Conservation (phyloP, 345 rosid genomes). For the Limnanthes douglasii region DNA sequence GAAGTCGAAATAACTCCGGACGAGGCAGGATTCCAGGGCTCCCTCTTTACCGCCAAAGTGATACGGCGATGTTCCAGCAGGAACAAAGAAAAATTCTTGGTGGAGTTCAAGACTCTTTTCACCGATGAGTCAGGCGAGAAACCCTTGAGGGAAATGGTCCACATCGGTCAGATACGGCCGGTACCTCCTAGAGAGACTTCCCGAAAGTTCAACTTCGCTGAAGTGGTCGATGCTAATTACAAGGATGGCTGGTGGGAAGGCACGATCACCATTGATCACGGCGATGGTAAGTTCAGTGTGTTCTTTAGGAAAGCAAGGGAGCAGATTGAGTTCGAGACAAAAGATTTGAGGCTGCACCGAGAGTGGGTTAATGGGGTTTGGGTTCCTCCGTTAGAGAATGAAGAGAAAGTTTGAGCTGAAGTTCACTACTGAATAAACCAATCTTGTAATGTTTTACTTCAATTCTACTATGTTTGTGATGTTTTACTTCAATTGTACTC, state of each 20-base stretch:
- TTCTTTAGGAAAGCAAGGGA: slow-evolving; percentile 29
- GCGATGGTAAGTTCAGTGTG: slow-evolving; percentile 16
- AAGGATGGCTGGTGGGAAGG: slow-evolving; percentile 76
- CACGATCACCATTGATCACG: slow-evolving; percentile 14
- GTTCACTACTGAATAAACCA: no score
- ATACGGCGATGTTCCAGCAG: slow-evolving; percentile 15
- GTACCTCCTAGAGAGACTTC: slow-evolving; percentile 17
- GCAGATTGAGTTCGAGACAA: slow-evolving; percentile 22
- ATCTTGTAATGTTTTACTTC: no score
- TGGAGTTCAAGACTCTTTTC: slow-evolving; percentile 33
- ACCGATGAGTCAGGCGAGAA: slow-evolving; percentile 28
- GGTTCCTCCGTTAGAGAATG: no score
- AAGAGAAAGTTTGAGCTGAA: no score
- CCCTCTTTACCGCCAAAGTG: slow-evolving; percentile 43
- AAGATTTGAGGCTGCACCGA: slow-evolving; percentile 42
- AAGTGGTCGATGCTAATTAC: slow-evolving; percentile 43
- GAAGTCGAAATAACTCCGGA: slow-evolving; percentile 51
- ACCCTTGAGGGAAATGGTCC: slow-evolving; percentile 31
- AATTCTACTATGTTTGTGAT: no score
- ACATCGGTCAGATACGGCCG: slow-evolving; percentile 29
- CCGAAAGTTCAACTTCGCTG: slow-evolving; percentile 18
- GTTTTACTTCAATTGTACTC: no score
- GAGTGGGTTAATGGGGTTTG: slow-evolving; percentile 49
- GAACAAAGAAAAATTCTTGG: slow-evolving; percentile 19
- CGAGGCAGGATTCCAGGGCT: slow-evolving; percentile 55